Evolutionary conservation across 495 filamentous ascomycete genomes (phyloP).

Genomic region (Sordaria brevicollis): DNA sequence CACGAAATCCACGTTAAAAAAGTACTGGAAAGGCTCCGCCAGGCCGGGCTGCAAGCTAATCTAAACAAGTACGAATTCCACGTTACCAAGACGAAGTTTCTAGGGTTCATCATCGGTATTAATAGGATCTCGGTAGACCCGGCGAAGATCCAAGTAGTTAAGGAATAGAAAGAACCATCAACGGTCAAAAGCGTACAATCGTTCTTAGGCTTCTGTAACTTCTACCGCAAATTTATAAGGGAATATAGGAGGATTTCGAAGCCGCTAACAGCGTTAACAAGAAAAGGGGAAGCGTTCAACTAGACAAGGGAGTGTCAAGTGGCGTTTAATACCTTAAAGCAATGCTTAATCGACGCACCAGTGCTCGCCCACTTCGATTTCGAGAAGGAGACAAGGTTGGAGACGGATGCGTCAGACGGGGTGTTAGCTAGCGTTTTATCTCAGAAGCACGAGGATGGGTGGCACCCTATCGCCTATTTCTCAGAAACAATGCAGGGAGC

Average conservation of each 20-base stretch:
- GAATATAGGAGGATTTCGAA: too few species aligned
- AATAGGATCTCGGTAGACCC: too few species aligned
- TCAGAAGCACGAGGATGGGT: background rate
- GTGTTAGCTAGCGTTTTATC: background rate
- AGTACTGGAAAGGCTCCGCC: conserved; percentile 4
- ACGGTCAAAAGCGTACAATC: too few species aligned
- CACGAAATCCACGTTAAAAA: background rate
- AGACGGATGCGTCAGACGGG: background rate
- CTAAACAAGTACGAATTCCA: conserved; percentile 22
- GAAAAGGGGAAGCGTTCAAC: background rate
- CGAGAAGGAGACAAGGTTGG: too few species aligned
- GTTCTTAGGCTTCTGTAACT: too few species aligned
- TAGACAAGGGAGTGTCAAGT: background rate
- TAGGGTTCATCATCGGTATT: too few species aligned
- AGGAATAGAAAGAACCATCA: too few species aligned
- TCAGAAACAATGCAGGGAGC: too few species aligned
- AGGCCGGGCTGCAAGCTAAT: conserved; percentile 14
- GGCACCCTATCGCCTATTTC: too few species aligned
- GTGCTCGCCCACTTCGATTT: background rate
- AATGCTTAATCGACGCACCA: background rate
- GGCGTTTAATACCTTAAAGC: too few species aligned
- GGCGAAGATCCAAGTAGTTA: too few species aligned
- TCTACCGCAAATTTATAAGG: too few species aligned
- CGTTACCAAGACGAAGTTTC: conserved; percentile 11
- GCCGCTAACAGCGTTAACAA: background rate